Evolutionary conservation across 1,284 basidiomycete genomes (phyloP).

Genomic region (Coniferiporia sulphurascens): DNA sequence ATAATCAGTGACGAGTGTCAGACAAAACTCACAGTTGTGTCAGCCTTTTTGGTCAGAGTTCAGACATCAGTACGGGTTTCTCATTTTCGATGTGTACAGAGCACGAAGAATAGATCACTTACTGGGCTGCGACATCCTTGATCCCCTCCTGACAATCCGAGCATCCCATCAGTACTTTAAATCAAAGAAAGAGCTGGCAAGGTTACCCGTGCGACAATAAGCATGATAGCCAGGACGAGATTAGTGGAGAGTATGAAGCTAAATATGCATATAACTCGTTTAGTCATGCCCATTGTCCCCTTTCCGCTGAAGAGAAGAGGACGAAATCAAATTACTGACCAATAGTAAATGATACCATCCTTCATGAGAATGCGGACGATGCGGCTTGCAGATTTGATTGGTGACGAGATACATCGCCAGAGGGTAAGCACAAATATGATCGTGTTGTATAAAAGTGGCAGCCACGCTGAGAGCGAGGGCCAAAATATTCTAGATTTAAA

Average conservation of each 20-base stretch:
- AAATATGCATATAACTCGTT: neutral
- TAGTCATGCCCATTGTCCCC: neutral
- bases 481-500: neutral
- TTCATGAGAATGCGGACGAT: slow-evolving; percentile 44
- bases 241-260: slow-evolving; percentile 52
- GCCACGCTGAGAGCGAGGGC: slow-evolving; percentile 47
- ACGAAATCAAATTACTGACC: slow-evolving; percentile 28
- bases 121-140: slow-evolving; percentile 54
- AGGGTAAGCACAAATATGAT: slow-evolving; percentile 46
- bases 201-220: slow-evolving; percentile 30
- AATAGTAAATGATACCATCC: slow-evolving; percentile 53
- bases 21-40: slow-evolving; percentile 43
- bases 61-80: slow-evolving; percentile 2
- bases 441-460: slow-evolving; percentile 51
- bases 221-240: slow-evolving; percentile 48
- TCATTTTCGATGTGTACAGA: neutral
- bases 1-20: neutral
- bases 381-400: slow-evolving; percentile 36
- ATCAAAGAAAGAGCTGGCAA: neutral
- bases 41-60: slow-evolving; percentile 29
- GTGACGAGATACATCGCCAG: slow-evolving; percentile 37
- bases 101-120: slow-evolving; percentile 21
- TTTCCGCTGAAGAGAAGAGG: neutral
- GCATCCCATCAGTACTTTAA: neutral
- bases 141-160: slow-evolving; percentile 27